Percentiles rank a stretch among this genome's conserved stretches.
These are phyloP conservation scores for Sugiyamaella japonica DNA, from an alignment of 1,139 yeast species.

Conservation along the genomic window DNA sequence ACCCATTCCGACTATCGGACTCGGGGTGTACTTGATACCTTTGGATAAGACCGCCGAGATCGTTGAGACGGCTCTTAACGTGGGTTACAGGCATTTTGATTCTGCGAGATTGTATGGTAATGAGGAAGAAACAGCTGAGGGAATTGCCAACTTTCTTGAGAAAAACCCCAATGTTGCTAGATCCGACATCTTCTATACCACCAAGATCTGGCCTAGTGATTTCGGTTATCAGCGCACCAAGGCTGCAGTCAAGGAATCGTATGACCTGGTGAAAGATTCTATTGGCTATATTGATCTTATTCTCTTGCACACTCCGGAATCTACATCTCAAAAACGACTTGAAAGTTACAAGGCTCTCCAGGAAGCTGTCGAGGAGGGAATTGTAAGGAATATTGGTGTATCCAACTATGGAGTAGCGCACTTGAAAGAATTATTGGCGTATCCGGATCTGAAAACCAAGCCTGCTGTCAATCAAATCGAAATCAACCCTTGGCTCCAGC, in stretches of 20 bases:
- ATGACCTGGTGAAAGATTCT: constrained; percentile 51
- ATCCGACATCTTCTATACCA: constrained; percentile 66
- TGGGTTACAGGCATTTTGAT: constrained; percentile 72
- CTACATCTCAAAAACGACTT: constrained; percentile 35
- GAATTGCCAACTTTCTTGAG: constrained; percentile 48
- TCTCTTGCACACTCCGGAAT: constrained; percentile 44
- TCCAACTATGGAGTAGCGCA: constrained; percentile 46
- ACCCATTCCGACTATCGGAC: constrained; percentile 61
- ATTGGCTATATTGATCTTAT: constrained; percentile 52
- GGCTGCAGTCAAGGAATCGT: constrained; percentile 51
- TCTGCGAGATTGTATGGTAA: constrained; percentile 60
- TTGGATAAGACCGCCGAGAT: constrained; percentile 40
- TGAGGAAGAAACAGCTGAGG: constrained; percentile 53
- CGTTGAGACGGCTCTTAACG: constrained; percentile 54
- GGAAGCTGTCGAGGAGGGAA: constrained; percentile 42
- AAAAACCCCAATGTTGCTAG: constrained; percentile 43
- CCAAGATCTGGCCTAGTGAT: constrained; percentile 62
- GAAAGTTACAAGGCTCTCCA: constrained; percentile 48
- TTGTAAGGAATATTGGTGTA: constrained; percentile 45
- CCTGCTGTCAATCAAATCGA: constrained; percentile 56
- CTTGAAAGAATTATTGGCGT: constrained; percentile 41
- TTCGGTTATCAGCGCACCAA: constrained; percentile 58
- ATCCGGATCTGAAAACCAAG: constrained; percentile 41
- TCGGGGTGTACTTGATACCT: constrained; percentile 58
- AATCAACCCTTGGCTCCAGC: constrained; percentile 58